Evolutionary conservation across 2,329 filamentous ascomycete species (phyloP).

Genomic region (Volutella citrinella): DNA sequence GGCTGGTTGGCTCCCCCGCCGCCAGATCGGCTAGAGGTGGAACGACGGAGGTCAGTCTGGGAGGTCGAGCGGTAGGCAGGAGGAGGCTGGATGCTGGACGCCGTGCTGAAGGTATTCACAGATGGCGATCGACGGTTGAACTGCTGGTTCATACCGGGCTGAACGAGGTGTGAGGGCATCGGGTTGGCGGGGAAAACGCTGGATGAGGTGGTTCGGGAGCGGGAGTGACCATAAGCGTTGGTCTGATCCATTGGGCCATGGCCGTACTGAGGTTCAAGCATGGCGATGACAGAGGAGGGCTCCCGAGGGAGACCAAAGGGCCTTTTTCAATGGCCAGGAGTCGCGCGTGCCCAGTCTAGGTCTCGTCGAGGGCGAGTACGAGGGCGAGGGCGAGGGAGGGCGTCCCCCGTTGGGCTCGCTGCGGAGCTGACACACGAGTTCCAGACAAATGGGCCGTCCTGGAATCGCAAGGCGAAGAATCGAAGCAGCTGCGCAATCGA

Average conservation of each 20-base stretch:
- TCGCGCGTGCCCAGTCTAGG: too few species aligned
- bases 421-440: slow-evolving; percentile 13
- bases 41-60: slow-evolving; percentile 64
- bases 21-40: slow-evolving; percentile 75
- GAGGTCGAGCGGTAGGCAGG: slow-evolving; percentile 56
- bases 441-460: slow-evolving; percentile 10
- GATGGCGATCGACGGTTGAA: slow-evolving; percentile 59
- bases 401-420: slow-evolving; percentile 18
- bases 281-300: slow-evolving; percentile 13
- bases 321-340: too few species aligned
- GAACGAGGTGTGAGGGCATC: slow-evolving; percentile 27
- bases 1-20: slow-evolving; percentile 44
- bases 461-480: too few species aligned
- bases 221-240: slow-evolving; percentile 49
- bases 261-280: slow-evolving; percentile 32
- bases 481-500: too few species aligned
- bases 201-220: slow-evolving; percentile 56
- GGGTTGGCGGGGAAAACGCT: slow-evolving; percentile 43
- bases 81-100: slow-evolving; percentile 63
- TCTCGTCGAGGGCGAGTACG: too few species aligned
- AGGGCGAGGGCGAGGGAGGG: slow-evolving; percentile 18
- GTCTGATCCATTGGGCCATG: slow-evolving; percentile 32
- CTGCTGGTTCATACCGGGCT: slow-evolving; percentile 28
- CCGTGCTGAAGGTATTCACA: slow-evolving; percentile 67
- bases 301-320: slow-evolving; percentile 15